A percentile compares a stretch with the other conserved stretches of the same genome.
These are phyloP conservation scores for Trichoderma koningii DNA, from an alignment of 2,329 filamentous ascomycete genomes.

Conservation along the genomic window DNA sequence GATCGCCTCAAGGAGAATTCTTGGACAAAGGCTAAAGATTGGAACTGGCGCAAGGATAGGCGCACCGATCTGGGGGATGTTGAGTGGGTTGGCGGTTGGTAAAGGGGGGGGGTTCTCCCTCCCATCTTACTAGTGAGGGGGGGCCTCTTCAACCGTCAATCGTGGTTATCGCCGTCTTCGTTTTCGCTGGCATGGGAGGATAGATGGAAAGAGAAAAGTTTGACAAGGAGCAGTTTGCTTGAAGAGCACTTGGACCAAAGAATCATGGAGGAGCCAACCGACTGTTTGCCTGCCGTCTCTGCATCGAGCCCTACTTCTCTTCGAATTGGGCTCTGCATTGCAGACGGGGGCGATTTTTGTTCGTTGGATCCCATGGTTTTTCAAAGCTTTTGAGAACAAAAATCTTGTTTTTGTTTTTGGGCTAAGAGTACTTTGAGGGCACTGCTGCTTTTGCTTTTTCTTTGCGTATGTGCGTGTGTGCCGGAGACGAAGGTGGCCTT, in stretches of 20 bases:
- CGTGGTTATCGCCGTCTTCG: slow-evolving; percentile 56
- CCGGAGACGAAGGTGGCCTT: slow-evolving; percentile 43
- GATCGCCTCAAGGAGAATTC: slow-evolving; percentile 57
- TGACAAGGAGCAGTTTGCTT: not conserved
- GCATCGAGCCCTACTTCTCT: slow-evolving; percentile 3
- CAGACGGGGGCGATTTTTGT: not conserved
- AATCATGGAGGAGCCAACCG: not conserved
- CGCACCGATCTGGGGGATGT: slow-evolving; percentile 72
- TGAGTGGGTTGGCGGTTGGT: slow-evolving; percentile 95
- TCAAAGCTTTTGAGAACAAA: too few species aligned
- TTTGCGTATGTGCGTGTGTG: not conserved
- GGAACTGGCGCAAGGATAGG: slow-evolving; percentile 64
- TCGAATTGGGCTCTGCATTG: slow-evolving; percentile 11
- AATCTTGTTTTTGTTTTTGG: not conserved
- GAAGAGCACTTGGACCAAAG: not conserved
- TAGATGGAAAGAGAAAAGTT: too few species aligned
- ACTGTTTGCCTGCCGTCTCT: slow-evolving; percentile 14
- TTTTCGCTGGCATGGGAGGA: slow-evolving; percentile 7
- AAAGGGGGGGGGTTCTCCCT: slow-evolving; percentile 48
- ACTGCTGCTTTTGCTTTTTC: slow-evolving; percentile 23
- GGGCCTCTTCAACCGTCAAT: slow-evolving; percentile 53
- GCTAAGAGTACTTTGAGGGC: not conserved
- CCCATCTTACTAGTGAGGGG: not conserved
- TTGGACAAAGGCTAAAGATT: slow-evolving; percentile 61
- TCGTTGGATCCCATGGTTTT: slow-evolving; percentile 16